These are phyloP conservation scores for Ceriops zippeliana DNA, from an alignment of 345 rosid species.

Conservation along the genomic window DNA sequence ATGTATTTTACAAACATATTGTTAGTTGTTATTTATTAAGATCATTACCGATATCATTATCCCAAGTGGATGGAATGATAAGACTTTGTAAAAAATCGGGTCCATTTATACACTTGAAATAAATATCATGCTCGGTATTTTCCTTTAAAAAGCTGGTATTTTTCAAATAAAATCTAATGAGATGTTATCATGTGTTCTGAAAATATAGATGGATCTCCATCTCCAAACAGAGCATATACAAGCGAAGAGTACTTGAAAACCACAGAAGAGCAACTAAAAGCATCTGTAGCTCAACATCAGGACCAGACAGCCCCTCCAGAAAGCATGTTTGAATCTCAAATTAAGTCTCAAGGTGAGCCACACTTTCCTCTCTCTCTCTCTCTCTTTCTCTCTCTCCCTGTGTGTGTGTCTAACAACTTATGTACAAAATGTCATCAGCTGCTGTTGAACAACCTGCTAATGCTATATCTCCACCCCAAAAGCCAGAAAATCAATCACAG, in stretches of 20 bases:
- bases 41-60: no score
- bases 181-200: constrained; percentile 7
- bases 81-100: no score
- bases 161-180: not conserved
- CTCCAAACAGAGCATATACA: constrained; percentile 53
- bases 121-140: not conserved
- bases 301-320: constrained; percentile 30
- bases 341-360: constrained; percentile 36
- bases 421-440: constrained; percentile 27
- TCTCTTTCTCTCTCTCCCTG: not conserved
- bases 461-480: constrained; percentile 43
- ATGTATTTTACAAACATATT: no score
- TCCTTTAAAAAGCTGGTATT: not conserved
- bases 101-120: no score
- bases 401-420: not conserved
- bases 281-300: constrained; percentile 38
- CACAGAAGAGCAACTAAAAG: constrained; percentile 81
- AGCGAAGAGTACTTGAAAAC: constrained; percentile 72
- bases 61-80: no score
- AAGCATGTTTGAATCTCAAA: constrained; percentile 36
- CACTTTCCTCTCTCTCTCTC: not conserved
- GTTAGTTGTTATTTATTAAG: no score
- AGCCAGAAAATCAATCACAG: constrained; percentile 39
- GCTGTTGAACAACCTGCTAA: constrained; percentile 39
- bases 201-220: constrained; percentile 53